Conservation (phyloP, 345 rosid genomes). For the Moricandia moricandioides region DNA sequence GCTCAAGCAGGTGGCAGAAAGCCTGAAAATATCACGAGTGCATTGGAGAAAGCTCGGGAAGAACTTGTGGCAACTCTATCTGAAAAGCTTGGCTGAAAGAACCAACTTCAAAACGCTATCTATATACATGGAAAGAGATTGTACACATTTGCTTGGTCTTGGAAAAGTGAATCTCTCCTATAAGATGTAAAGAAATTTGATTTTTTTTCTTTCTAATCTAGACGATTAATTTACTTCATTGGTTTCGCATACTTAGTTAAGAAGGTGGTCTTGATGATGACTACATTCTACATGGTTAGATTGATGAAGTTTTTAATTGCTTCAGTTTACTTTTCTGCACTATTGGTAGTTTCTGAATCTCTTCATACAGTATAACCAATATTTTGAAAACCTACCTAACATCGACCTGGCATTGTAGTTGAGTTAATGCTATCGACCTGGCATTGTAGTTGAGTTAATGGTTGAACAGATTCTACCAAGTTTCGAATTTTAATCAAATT, state of each 20-base stretch:
- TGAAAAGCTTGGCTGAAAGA: constrained; percentile 44
- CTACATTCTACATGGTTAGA: too few species aligned
- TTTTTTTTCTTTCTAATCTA: neutral
- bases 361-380: too few species aligned
- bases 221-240: neutral
- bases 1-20: constrained; percentile 97
- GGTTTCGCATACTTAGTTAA: neutral
- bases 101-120: neutral
- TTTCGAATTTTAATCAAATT: too few species aligned
- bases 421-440: too few species aligned
- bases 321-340: too few species aligned
- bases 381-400: too few species aligned
- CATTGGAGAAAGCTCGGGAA: constrained; percentile 68
- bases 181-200: neutral
- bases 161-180: neutral
- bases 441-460: too few species aligned
- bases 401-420: too few species aligned
- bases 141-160: neutral
- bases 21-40: constrained; percentile 64
- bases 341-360: too few species aligned
- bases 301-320: too few species aligned
- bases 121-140: neutral
- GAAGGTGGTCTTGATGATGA: too few species aligned
- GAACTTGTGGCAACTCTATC: constrained; percentile 58
- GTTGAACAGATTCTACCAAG: too few species aligned